Conservation (phyloP, 176 grass and related monocot genomes). For the Bonia amplexicaulis region DNA sequence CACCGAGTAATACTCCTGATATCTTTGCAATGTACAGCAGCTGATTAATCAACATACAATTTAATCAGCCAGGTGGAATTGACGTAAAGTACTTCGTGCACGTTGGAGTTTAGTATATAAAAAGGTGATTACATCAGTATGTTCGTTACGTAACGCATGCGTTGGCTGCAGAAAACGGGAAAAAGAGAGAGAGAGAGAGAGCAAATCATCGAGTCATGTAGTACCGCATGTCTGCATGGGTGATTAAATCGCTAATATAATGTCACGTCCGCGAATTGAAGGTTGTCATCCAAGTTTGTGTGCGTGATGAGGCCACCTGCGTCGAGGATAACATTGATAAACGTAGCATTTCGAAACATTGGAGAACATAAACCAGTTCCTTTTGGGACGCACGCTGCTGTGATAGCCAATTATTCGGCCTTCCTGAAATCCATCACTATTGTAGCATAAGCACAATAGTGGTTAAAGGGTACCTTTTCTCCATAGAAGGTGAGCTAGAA, state of each 20-base stretch:
- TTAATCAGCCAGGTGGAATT: too few relatives aligned
- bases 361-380: not conserved
- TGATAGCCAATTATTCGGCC: not conserved
- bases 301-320: not conserved
- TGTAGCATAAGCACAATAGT: too few relatives aligned
- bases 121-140: not conserved
- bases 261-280: not conserved
- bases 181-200: not conserved
- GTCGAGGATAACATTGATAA: not conserved
- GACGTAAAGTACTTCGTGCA: not conserved
- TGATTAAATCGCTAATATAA: slow-evolving; percentile 1
- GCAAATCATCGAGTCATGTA: not conserved
- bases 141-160: not conserved
- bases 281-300: not conserved
- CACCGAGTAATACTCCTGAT: too few relatives aligned
- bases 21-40: too few relatives aligned
- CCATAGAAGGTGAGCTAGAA: too few relatives aligned
- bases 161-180: not conserved
- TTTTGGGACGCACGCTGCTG: not conserved
- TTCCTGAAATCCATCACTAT: too few relatives aligned
- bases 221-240: not conserved
- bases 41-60: too few relatives aligned
- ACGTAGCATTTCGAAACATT: not conserved
- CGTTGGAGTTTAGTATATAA: too few relatives aligned
- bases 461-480: too few relatives aligned